Percentiles rank a stretch among this genome's conserved stretches.
These are phyloP conservation scores for Penicillium ochrochloron DNA, from an alignment of 495 filamentous ascomycete species.

Conservation along the genomic window DNA sequence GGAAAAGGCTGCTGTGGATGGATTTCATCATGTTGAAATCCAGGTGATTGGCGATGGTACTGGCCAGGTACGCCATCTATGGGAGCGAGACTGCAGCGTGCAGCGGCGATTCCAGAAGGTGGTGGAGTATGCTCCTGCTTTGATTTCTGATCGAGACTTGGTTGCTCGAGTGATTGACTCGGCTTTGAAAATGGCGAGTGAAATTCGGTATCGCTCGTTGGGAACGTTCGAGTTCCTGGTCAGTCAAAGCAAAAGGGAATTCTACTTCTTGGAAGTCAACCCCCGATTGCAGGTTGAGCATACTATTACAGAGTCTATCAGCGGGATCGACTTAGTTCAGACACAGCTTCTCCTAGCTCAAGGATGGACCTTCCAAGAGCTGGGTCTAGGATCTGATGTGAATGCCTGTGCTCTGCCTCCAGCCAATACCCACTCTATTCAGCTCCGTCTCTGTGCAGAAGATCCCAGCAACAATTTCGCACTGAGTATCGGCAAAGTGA, in stretches of 20 bases:
- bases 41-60: conserved; percentile 62
- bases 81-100: conserved; percentile 64
- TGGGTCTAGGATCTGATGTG: conserved; percentile 40
- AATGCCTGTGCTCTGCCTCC: conserved; percentile 37
- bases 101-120: conserved; percentile 62
- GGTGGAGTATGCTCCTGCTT: conserved; percentile 53
- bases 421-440: conserved; percentile 49
- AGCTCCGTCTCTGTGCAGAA: conserved; percentile 63
- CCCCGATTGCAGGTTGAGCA: conserved; percentile 63
- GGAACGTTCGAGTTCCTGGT: conserved; percentile 68
- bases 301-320: conserved; percentile 58
- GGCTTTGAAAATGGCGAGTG: conserved; percentile 46
- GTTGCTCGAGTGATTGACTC: conserved; percentile 45
- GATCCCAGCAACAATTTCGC: conserved; percentile 56
- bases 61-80: conserved; percentile 54
- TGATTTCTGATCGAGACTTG: conserved; percentile 41
- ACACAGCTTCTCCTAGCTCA: conserved; percentile 59
- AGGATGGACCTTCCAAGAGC: conserved; percentile 47
- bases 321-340: conserved; percentile 60
- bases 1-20: conserved; percentile 55
- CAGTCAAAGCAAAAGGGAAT: conserved; percentile 55
- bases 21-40: conserved; percentile 61
- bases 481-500: conserved; percentile 63
- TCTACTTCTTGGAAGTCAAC: conserved; percentile 71
- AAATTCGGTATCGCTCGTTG: conserved; percentile 55